Conservation (phyloP, 768 basidiomycete species). For the Coprinellus micaceus region DNA sequence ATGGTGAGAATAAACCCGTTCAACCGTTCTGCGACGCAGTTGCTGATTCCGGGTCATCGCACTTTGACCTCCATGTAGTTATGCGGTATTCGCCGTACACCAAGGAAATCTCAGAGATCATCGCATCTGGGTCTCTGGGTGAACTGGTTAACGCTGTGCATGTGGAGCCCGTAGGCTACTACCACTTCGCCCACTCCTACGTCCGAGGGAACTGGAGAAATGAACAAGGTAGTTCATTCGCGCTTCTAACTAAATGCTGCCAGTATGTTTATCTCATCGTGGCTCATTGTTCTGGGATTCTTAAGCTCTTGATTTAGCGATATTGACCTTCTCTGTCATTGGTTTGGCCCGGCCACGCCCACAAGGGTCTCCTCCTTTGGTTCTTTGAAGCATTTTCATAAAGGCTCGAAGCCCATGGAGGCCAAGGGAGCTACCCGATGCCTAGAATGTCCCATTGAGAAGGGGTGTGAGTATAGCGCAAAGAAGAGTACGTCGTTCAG, state of each 20-base stretch:
- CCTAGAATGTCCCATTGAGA: conserved; percentile 69
- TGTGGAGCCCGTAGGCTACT: conserved; percentile 82
- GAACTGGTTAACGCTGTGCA: conserved; percentile 80
- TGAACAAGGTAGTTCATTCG: conserved; percentile 69
- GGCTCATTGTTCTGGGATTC: conserved; percentile 1
- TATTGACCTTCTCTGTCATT: conserved; percentile 79
- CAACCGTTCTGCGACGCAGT: background rate
- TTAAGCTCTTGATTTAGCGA: conserved; percentile 47
- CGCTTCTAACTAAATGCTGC: conserved; percentile 87
- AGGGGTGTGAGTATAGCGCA: conserved; percentile 79
- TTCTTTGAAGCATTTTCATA: conserved; percentile 78
- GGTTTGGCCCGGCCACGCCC: conserved; percentile 64
- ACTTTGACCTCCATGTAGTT: conserved; percentile 43
- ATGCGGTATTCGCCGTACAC: conserved; percentile 86
- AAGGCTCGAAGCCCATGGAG: conserved; percentile 60
- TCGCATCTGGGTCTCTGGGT: conserved; percentile 70
- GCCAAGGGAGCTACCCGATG: conserved; percentile 73
- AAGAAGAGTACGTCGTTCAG: conserved; percentile 60
- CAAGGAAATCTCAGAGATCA: conserved; percentile 61
- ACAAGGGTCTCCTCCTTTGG: conserved; percentile 81
- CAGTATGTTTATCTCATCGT: conserved; percentile 51
- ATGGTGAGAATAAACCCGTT: conserved; percentile 48
- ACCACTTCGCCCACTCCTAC: conserved; percentile 87
- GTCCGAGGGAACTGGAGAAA: conserved; percentile 80
- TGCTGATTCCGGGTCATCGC: background rate